Conservation (phyloP, 768 basidiomycete species). For the Boletus rufocinnamomeus region DNA sequence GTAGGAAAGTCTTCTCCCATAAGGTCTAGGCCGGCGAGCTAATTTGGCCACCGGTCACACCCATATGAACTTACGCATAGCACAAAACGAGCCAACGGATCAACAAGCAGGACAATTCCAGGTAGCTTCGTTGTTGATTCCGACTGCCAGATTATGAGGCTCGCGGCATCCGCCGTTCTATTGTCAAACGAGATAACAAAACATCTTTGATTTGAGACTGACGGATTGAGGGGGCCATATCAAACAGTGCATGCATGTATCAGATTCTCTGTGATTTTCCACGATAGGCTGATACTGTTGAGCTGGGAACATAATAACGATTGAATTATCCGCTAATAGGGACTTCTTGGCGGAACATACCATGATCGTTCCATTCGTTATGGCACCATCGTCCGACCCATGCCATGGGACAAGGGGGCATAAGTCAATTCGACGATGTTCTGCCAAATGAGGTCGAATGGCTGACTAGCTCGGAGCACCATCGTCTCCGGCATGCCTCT, state of each 20-base stretch:
- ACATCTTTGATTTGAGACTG: neutral
- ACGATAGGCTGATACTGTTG: constrained; percentile 10
- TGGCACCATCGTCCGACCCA: constrained; percentile 1
- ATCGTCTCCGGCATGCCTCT: constrained; percentile 35
- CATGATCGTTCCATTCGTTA: constrained; percentile 1
- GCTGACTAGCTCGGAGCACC: constrained; percentile 9
- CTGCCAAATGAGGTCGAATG: neutral
- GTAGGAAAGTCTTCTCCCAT: constrained; percentile 1
- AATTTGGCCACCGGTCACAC: constrained; percentile 25
- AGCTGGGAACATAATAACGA: neutral
- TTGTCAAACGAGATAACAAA: constrained; percentile 6
- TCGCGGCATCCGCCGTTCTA: constrained; percentile 8
- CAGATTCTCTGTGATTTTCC: constrained; percentile 5
- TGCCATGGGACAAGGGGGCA: neutral
- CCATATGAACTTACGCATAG: neutral
- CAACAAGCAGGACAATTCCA: neutral
- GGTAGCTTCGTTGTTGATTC: neutral
- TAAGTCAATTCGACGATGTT: neutral
- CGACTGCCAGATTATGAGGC: neutral
- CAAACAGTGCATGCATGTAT: neutral
- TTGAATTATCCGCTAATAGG: neutral
- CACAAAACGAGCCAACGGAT: constrained; percentile 2
- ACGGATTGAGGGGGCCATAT: neutral
- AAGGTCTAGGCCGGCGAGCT: constrained; percentile 6
- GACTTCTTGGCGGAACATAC: constrained; percentile 9